phyloP scores from a whole-genome alignment of 2,329 filamentous ascomycete genomes.

The Chaetoscypha palmicola region DNA sequence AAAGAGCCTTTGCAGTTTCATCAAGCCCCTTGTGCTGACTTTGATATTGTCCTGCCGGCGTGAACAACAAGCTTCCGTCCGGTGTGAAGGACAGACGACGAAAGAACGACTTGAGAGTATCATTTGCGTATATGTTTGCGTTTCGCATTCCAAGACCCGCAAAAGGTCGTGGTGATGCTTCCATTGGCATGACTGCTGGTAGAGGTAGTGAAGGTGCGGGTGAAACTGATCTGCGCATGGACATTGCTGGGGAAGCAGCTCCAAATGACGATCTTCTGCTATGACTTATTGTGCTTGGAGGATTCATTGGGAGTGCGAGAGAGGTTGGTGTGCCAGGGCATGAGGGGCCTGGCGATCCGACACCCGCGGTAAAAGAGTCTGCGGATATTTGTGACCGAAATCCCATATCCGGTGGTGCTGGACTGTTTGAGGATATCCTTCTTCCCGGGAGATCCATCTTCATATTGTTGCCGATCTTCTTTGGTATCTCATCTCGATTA shows the following conservation, averaged over 20 bases:
- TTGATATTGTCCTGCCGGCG: slow-evolving; percentile 92
- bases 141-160: slow-evolving; percentile 65
- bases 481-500: slow-evolving; percentile 54
- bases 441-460: slow-evolving; percentile 88
- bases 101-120: slow-evolving; percentile 96
- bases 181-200: slow-evolving; percentile 90
- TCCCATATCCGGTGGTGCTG: slow-evolving; percentile 76
- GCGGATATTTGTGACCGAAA: slow-evolving; percentile 49
- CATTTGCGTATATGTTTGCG: slow-evolving; percentile 87
- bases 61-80: slow-evolving; percentile 88
- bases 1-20: slow-evolving; percentile 63
- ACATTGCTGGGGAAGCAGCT: slow-evolving; percentile 54
- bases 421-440: slow-evolving; percentile 84
- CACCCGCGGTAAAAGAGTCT: slow-evolving; percentile 43
- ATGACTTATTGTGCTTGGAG: slow-evolving; percentile 79
- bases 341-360: slow-evolving; percentile 80
- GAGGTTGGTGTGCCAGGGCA: slow-evolving; percentile 91
- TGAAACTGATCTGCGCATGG: slow-evolving; percentile 76
- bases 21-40: slow-evolving; percentile 58
- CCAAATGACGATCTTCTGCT: slow-evolving; percentile 92
- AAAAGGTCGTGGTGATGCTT: slow-evolving; percentile 72
- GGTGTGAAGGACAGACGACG: slow-evolving; percentile 88
- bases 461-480: slow-evolving; percentile 68
- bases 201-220: slow-evolving; percentile 90
- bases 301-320: slow-evolving; percentile 89